Evolutionary conservation across 106 monocot species (phyloP).

Genomic region (Chionographis japonica): DNA sequence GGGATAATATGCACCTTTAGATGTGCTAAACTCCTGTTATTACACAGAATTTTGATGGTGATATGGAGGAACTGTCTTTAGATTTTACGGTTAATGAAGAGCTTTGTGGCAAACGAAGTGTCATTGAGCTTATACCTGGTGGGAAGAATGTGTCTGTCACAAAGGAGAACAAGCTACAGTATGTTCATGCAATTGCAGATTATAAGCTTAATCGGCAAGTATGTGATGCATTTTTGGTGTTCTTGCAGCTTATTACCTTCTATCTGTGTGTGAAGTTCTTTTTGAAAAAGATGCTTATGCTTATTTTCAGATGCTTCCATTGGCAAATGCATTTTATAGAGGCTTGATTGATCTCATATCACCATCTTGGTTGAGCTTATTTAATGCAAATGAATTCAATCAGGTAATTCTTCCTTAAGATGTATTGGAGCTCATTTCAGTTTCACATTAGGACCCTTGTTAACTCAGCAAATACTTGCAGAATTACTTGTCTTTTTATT

Average conservation of each 20-base stretch:
- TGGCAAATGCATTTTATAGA: slow-evolving; percentile 94
- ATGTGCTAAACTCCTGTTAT: background rate
- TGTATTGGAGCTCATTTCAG: background rate
- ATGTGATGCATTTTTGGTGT: slow-evolving; percentile 3
- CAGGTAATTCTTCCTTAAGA: slow-evolving; percentile 44
- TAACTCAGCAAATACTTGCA: background rate
- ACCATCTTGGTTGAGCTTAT: slow-evolving; percentile 88
- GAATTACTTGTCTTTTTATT: background rate
- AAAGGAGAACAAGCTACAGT: slow-evolving; percentile 90
- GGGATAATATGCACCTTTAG: background rate
- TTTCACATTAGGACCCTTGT: background rate
- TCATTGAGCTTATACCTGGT: slow-evolving; percentile 74
- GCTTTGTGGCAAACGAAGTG: slow-evolving; percentile 49
- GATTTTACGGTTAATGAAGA: slow-evolving; percentile 97
- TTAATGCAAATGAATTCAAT: slow-evolving; percentile 99
- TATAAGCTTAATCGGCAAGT: slow-evolving; percentile 93
- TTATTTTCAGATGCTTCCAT: slow-evolving; percentile 74
- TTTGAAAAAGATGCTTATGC: background rate
- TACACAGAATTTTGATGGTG: slow-evolving; percentile 78
- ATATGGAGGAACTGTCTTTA: slow-evolving; percentile 67
- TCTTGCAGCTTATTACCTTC: background rate
- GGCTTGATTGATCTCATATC: slow-evolving; percentile 88
- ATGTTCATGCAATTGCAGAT: slow-evolving; percentile 90
- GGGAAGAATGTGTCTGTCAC: slow-evolving; percentile 68
- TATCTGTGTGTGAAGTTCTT: background rate